phyloP scores from a whole-genome alignment of 257 asterid genomes.

The Solanum neorickii region DNA sequence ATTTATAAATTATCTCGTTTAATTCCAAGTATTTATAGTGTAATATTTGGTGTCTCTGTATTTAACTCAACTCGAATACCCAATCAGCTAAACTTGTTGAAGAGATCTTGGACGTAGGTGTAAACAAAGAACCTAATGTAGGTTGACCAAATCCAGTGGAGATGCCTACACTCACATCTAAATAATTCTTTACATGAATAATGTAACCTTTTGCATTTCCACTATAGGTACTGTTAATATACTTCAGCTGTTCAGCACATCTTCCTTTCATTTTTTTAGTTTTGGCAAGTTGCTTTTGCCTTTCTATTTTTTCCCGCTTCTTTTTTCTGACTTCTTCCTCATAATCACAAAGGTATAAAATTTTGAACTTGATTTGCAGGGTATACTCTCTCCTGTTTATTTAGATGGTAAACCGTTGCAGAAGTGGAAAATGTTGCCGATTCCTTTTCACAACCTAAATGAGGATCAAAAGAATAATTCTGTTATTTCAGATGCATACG shows the following conservation, averaged over 20 bases:
- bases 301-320: neutral
- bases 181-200: neutral
- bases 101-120: neutral
- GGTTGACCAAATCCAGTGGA: neutral
- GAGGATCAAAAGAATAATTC: constrained; percentile 32
- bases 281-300: neutral
- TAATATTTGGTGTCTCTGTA: neutral
- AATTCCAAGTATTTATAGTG: neutral
- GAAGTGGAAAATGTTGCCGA: constrained; percentile 68
- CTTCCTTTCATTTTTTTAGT: neutral
- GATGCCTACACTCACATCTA: neutral
- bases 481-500: constrained; percentile 14
- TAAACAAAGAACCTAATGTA: neutral
- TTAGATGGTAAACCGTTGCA: constrained; percentile 44
- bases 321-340: neutral
- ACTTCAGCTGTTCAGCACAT: neutral
- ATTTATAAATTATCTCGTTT: neutral
- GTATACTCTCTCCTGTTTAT: constrained; percentile 72
- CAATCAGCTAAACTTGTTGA: neutral
- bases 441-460: constrained; percentile 51
- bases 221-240: neutral
- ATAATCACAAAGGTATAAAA: neutral
- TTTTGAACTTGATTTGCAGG: constrained; percentile 40
- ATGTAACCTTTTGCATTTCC: neutral
- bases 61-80: neutral